These are phyloP conservation scores for Kwoniella shivajii DNA, from an alignment of 1,284 basidiomycete genomes.

Conservation along the genomic window DNA sequence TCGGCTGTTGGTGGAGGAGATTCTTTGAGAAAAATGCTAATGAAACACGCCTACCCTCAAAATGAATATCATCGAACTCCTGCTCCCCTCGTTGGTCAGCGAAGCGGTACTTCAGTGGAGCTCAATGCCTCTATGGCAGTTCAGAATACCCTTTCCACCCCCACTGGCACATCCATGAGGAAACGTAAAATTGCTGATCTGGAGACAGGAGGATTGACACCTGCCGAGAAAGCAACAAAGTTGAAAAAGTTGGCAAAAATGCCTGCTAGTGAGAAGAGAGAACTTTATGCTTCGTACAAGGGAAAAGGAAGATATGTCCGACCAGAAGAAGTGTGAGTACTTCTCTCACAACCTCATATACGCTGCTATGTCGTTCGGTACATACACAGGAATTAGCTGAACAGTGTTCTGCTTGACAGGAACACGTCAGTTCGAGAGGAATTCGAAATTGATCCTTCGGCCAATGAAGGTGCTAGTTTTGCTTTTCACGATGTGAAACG, in stretches of 20 bases:
- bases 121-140: too few relatives aligned
- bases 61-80: too few relatives aligned
- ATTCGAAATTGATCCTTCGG: slow-evolving; percentile 67
- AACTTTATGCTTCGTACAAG: slow-evolving; percentile 46
- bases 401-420: slow-evolving; percentile 12
- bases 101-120: too few relatives aligned
- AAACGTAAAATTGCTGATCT: slow-evolving; percentile 27
- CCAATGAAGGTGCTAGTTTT: slow-evolving; percentile 67
- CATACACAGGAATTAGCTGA: not conserved
- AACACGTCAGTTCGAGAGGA: slow-evolving; percentile 63
- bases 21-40: slow-evolving; percentile 14
- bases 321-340: slow-evolving; percentile 40
- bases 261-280: slow-evolving; percentile 32
- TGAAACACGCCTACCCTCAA: too few relatives aligned
- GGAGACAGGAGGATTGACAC: slow-evolving; percentile 33
- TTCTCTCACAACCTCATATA: not conserved
- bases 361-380: not conserved
- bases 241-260: slow-evolving; percentile 32
- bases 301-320: slow-evolving; percentile 43
- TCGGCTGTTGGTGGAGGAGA: not conserved
- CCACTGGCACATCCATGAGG: not conserved
- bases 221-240: slow-evolving; percentile 35
- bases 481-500: slow-evolving; percentile 78
- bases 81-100: too few relatives aligned
- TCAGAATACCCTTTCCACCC: too few relatives aligned